Percentiles rank a stretch among this genome's conserved stretches.
phyloP scores from a whole-genome alignment of 768 basidiomycete genomes.

The Scleroderma bovista region DNA sequence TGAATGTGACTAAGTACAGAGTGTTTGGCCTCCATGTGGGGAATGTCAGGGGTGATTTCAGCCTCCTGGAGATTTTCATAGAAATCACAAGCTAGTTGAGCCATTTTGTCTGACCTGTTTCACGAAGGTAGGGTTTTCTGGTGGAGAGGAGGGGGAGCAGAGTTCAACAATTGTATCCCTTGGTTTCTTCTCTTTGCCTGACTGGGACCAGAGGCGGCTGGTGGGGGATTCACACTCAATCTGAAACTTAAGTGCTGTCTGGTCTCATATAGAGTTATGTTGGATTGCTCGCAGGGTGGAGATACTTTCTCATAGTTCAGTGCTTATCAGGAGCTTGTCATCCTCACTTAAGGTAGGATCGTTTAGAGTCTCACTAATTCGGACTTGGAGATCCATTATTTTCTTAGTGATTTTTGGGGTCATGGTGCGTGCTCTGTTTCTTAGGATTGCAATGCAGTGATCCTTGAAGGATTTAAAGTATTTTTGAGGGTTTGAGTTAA shows the following conservation, averaged over 20 bases:
- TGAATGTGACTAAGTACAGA: neutral
- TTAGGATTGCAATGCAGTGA: neutral
- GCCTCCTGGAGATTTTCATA: constrained; percentile 15
- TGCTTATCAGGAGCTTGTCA: neutral
- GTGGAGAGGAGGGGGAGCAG: neutral
- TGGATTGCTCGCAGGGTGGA: neutral
- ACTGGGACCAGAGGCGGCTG: constrained; percentile 12
- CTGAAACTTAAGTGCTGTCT: neutral
- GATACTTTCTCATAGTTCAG: neutral
- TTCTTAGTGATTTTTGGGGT: neutral
- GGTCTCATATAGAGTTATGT: constrained; percentile 12
- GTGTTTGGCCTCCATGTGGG: neutral
- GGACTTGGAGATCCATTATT: neutral
- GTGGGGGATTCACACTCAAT: neutral
- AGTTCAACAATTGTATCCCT: constrained; percentile 13
- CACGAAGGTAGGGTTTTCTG: neutral
- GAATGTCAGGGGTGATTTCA: neutral
- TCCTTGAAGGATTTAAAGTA: neutral
- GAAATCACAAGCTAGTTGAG: constrained; percentile 17
- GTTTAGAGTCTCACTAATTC: neutral
- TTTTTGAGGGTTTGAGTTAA: neutral
- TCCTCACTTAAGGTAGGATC: neutral
- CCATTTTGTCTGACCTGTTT: constrained; percentile 24
- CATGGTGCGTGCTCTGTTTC: neutral
- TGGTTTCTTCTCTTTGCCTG: constrained; percentile 11